These are phyloP conservation scores for Lachnellula subtilissima DNA, from an alignment of 2,329 filamentous ascomycete genomes.

Conservation along the genomic window DNA sequence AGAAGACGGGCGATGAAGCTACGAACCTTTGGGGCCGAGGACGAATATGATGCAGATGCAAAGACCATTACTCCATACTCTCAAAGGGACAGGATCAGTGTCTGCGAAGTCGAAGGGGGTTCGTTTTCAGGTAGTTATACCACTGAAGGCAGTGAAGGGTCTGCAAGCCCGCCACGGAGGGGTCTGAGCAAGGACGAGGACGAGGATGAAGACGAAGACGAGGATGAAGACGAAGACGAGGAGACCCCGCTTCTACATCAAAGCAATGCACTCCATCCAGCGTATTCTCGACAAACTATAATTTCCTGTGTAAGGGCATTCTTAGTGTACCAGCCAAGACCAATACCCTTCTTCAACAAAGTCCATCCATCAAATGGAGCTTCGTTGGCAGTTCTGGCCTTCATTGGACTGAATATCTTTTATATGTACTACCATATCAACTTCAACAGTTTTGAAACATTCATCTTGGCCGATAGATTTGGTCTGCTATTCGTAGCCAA, in stretches of 20 bases:
- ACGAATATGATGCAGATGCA: slow-evolving; percentile 12
- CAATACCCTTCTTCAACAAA: slow-evolving; percentile 53
- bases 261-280: neutral
- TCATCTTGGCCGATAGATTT: slow-evolving; percentile 42
- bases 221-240: slow-evolving; percentile 14
- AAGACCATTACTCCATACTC: slow-evolving; percentile 6
- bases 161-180: slow-evolving; percentile 14
- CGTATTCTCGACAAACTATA: slow-evolving; percentile 8
- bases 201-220: slow-evolving; percentile 9
- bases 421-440: slow-evolving; percentile 51
- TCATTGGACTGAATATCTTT: slow-evolving; percentile 52
- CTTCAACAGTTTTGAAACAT: slow-evolving; percentile 44
- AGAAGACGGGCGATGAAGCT: slow-evolving; percentile 9
- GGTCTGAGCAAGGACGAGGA: neutral
- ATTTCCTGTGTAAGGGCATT: slow-evolving; percentile 19
- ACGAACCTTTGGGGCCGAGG: slow-evolving; percentile 1
- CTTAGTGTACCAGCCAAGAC: slow-evolving; percentile 53
- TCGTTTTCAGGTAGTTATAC: slow-evolving; percentile 26
- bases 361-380: slow-evolving; percentile 53
- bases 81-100: slow-evolving; percentile 3
- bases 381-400: slow-evolving; percentile 46
- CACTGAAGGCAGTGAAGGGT: slow-evolving; percentile 14
- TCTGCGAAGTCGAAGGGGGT: neutral
- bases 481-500: slow-evolving; percentile 41
- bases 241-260: slow-evolving; percentile 21